phyloP scores from a whole-genome alignment of 1,284 basidiomycete species.

The Ustilago hordei region DNA sequence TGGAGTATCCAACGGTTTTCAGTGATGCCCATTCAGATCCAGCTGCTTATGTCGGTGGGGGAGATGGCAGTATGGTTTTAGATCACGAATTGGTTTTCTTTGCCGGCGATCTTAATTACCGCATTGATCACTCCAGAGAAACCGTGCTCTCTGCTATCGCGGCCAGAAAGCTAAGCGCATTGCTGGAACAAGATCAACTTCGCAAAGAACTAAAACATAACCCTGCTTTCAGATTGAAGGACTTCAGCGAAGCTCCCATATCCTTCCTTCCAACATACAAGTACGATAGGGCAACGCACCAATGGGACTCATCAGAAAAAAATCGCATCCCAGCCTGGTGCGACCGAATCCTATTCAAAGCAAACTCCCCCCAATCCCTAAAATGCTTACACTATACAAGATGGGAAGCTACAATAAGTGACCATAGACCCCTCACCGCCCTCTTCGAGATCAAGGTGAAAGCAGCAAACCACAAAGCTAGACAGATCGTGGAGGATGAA shows the following conservation, averaged over 20 bases:
- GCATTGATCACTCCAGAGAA: conserved; percentile 89
- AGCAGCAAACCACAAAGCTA: conserved; percentile 27
- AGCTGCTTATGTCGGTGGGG: conserved; percentile 84
- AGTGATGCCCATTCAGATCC: conserved; percentile 33
- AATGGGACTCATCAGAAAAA: conserved; percentile 90
- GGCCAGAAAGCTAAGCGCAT: conserved; percentile 76
- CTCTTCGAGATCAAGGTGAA: conserved; percentile 50
- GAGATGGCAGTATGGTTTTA: conserved; percentile 90
- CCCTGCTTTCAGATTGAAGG: conserved; percentile 83
- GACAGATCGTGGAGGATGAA: conserved; percentile 24
- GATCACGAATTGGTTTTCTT: conserved; percentile 95
- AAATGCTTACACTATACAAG: conserved; percentile 60
- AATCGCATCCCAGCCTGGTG: conserved; percentile 93
- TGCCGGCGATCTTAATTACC: conserved; percentile 77
- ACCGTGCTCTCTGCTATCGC: conserved; percentile 79
- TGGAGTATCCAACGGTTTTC: conserved; percentile 55
- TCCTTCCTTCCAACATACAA: conserved; percentile 85
- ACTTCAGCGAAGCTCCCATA: conserved; percentile 79
- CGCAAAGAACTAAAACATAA: conserved; percentile 87
- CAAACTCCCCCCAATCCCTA: conserved; percentile 75
- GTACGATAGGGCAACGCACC: conserved; percentile 80
- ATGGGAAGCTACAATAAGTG: conserved; percentile 68
- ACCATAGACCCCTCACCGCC: conserved; percentile 68
- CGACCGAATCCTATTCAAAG: conserved; percentile 86
- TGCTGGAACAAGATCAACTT: conserved; percentile 87